These are phyloP conservation scores for Cucurbita ficifolia DNA, from an alignment of 306 rosid species.

Conservation along the genomic window DNA sequence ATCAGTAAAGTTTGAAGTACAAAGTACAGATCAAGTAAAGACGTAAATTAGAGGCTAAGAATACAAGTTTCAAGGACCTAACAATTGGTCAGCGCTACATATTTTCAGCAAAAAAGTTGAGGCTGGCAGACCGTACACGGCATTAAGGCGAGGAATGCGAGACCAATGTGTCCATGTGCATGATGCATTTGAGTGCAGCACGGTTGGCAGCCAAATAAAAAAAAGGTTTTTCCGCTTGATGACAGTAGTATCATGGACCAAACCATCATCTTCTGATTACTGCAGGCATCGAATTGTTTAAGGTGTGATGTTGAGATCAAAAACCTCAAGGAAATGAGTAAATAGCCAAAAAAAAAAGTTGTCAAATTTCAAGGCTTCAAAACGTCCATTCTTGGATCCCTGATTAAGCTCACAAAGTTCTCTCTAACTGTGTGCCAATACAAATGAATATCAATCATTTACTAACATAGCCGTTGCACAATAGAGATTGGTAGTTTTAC, in stretches of 20 bases:
- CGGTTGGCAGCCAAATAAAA: background rate
- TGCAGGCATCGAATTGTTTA: background rate
- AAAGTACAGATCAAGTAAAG: background rate
- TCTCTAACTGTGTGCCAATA: background rate
- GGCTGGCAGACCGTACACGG: background rate
- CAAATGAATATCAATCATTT: background rate
- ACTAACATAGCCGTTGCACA: background rate
- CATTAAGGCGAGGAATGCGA: background rate
- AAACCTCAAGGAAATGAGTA: background rate
- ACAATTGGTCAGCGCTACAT: background rate
- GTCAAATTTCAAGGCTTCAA: background rate
- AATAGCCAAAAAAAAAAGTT: background rate
- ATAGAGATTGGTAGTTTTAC: background rate
- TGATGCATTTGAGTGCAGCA: background rate
- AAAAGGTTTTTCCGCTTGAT: background rate
- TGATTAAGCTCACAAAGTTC: background rate
- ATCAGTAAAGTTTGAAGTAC: background rate
- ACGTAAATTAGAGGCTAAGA: background rate
- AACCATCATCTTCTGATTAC: background rate
- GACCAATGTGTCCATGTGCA: background rate
- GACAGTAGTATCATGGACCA: background rate
- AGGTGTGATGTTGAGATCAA: background rate
- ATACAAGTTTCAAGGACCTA: background rate
- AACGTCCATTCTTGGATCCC: background rate
- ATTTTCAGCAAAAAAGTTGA: background rate